Conservation (phyloP, 345 rosid species). For the Salix arbutifolia region DNA sequence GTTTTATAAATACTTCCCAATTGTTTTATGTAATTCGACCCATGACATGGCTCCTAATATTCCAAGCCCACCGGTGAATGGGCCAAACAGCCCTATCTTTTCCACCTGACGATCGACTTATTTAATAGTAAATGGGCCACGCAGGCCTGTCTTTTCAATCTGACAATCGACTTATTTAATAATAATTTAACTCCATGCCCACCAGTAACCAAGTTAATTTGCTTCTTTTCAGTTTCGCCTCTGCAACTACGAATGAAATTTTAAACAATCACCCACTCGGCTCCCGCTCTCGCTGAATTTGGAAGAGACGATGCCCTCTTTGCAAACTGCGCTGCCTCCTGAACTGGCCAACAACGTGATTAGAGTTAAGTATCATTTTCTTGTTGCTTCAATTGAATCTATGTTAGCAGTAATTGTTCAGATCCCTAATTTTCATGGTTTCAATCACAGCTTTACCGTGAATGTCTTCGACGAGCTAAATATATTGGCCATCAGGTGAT, state of each 20-base stretch:
- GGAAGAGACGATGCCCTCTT: slow-evolving; percentile 57
- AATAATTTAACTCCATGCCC: neutral
- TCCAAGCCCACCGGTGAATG: neutral
- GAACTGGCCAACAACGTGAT: slow-evolving; percentile 85
- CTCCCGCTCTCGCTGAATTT: neutral
- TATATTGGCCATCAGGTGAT: slow-evolving; percentile 71
- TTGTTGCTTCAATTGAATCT: neutral
- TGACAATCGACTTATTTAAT: too few relatives aligned
- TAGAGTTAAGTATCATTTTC: slow-evolving; percentile 50
- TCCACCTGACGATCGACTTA: too few relatives aligned
- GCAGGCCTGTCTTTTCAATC: neutral
- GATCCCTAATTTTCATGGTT: neutral
- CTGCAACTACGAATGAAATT: neutral
- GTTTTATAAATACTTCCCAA: too few relatives aligned
- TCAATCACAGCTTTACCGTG: slow-evolving; percentile 72
- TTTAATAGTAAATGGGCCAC: neutral
- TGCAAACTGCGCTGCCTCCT: slow-evolving; percentile 84
- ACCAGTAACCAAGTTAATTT: neutral
- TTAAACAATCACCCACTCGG: neutral
- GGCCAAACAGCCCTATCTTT: neutral
- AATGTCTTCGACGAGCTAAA: slow-evolving; percentile 93
- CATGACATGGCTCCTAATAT: neutral
- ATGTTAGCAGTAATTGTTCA: neutral
- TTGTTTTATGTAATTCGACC: too few relatives aligned
- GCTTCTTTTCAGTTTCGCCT: neutral